These are phyloP conservation scores for Globisporangium ultimum DNA, from an alignment of 352 stramenopile species.

Conservation along the genomic window DNA sequence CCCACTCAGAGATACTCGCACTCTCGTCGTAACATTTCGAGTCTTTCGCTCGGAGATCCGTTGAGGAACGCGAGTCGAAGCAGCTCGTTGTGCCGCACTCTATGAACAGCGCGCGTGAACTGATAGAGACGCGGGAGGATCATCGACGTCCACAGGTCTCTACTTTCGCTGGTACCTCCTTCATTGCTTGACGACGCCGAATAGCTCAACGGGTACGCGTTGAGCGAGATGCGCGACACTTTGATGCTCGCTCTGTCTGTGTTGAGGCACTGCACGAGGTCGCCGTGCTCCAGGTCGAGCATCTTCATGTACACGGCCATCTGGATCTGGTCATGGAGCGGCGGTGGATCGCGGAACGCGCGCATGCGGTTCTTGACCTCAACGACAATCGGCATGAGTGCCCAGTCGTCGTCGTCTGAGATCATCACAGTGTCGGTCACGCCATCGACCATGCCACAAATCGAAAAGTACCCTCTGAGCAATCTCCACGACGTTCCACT, in stretches of 20 bases:
- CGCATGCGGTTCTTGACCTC: constrained; percentile 79
- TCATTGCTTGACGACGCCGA: not conserved
- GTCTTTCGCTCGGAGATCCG: constrained; percentile 35
- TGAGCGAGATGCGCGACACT: constrained; percentile 49
- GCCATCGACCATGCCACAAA: constrained; percentile 83
- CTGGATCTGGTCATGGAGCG: constrained; percentile 74
- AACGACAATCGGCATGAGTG: constrained; percentile 54
- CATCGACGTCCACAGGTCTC: constrained; percentile 53
- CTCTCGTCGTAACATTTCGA: constrained; percentile 39
- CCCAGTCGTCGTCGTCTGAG: constrained; percentile 52
- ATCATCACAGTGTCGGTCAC: constrained; percentile 58
- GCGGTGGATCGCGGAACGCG: constrained; percentile 50
- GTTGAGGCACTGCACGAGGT: constrained; percentile 74
- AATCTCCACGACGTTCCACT: not conserved
- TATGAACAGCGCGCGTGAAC: constrained; percentile 40
- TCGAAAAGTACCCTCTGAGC: constrained; percentile 44
- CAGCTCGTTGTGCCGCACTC: constrained; percentile 45
- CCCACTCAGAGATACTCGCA: constrained; percentile 53
- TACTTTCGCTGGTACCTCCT: not conserved
- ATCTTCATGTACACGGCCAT: constrained; percentile 86
- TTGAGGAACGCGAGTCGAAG: constrained; percentile 65
- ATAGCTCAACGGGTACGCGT: constrained; percentile 32
- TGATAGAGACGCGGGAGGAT: constrained; percentile 65
- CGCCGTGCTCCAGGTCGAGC: constrained; percentile 47
- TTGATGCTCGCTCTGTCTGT: constrained; percentile 39